phyloP scores from a whole-genome alignment of 257 asterid genomes.

The Hygrophila difformis region DNA sequence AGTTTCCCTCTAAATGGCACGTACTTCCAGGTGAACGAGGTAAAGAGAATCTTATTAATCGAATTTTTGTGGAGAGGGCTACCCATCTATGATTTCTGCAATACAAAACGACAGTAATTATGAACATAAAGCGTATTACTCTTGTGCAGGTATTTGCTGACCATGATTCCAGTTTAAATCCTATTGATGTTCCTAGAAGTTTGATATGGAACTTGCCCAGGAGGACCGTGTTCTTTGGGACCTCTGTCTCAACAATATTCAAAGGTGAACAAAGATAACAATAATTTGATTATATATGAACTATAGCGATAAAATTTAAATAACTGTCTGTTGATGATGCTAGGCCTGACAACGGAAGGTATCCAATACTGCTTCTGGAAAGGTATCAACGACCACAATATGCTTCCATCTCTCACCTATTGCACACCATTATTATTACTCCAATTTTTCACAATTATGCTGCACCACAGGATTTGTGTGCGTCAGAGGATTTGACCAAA shows the following conservation, averaged over 20 bases:
- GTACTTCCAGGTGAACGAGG: constrained; percentile 97
- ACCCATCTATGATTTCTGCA: constrained; percentile 2
- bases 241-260: constrained; percentile 79
- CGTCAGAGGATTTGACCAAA: constrained; percentile 30
- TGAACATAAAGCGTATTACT: constrained; percentile 7
- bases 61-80: background rate
- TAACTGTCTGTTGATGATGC: constrained; percentile 19
- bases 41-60: constrained; percentile 16
- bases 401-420: background rate
- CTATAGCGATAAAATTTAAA: constrained; percentile 19
- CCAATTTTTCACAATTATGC: background rate
- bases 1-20: constrained; percentile 97
- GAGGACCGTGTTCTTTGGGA: constrained; percentile 83
- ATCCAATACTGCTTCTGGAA: constrained; percentile 87
- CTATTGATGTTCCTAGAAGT: constrained; percentile 70
- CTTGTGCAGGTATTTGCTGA: constrained; percentile 73
- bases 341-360: constrained; percentile 69
- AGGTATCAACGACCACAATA: constrained; percentile 41
- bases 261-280: constrained; percentile 37
- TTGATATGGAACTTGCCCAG: constrained; percentile 68
- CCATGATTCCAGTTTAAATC: constrained; percentile 69
- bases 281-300: constrained; percentile 13
- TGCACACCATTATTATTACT: background rate
- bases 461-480: constrained; percentile 26
- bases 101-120: background rate